Base-by-base conservation (phyloP, 176 grass and related monocot genomes). In the Leersia perrieri region DNA sequence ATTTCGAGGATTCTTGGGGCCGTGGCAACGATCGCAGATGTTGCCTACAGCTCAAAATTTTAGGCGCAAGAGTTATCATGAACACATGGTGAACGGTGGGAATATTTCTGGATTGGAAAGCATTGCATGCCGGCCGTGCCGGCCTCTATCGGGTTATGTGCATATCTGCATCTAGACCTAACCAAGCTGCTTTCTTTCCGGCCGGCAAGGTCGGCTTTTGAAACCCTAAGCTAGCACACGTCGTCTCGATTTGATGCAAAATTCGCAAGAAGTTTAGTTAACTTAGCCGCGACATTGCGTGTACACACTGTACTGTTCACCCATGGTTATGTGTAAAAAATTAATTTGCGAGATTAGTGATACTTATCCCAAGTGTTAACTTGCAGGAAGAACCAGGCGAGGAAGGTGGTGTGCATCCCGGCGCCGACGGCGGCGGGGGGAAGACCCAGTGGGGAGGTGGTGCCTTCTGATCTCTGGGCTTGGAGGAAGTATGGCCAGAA, bases 401-500 rank as follows among this genome's bases (percentile, higher is more conserved):
- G 92, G 70, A 96, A 93, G 85, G 93, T 99, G 72, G 93, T 99
- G 11, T 96, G 89, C 66, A 91, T 99, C 69, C 97, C 96, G 55
- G 96, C 96, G 28, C 88, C 96, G 33, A 88, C 92, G 30, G 82
- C 82, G 10, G 83, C 86, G 0, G 86, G 89, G 7, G 80, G 87
- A 4, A 84, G 93, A 81, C 70, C 92, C 33, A 86, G 74, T 0
- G 93, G 96, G 25, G 92, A 95, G 75, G 93, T 93, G 20, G 88
- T 95, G 72, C 96, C 92, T 66, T 93, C 90, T 31, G 96, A 95
- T 89, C 96, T 99, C 29, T 99, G 97, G 97, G 93, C 97, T 66
- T 99, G 97, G 97, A 99, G 97, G 84, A 99, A 99, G 88, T 99
- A 99, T 65, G 97, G 97, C 67, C 97, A 99, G 80, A 99, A 99